Base-by-base conservation (phyloP, 257 asterid genomes). In the Anisodus tanguticus region DNA sequence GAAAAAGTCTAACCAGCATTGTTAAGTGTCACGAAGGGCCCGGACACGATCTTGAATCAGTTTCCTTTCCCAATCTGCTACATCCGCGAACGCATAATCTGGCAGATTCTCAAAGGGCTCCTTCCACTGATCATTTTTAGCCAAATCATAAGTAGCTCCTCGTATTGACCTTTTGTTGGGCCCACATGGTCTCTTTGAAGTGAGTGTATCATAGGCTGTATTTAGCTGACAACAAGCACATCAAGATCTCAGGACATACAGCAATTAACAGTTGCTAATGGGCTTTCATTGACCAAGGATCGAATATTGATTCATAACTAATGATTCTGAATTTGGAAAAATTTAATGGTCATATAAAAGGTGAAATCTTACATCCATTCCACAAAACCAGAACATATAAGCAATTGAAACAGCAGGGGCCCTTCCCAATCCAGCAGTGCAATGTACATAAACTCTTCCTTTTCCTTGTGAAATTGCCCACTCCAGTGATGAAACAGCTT, bases 371-470 rank as follows among this genome's bases (percentile, higher is more conserved):
- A 94, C 97, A 59, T 93, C 88, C 93, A 91, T 93, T 85, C 87
- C 86, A 83, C 89, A 91, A 89, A 95, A 95, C 99, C 99, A 95
- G 88, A 90, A 94, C 93, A 95, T 88, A 90, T 94, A 95, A 83
- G 99, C 98, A 87, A 95, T 95, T 80, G 97, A 97, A 81, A 92
- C 93, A 59, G 98, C 98, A 4, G 99, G 98, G 37, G 98, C 98
- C 90, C 99, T 88, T 68, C 98, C 98, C 89, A 95, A 84, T 85
- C 99, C 99, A 84, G 99, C 99, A 6, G 99, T 92, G 87, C 98
- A 95, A 87, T 95, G 99, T 22, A 95, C 94, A 69, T 95, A 95
- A 1, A 86, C 93, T 89, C 91, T 91, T 86, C 98, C 98, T 16
- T 89, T 92, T n/a, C 94, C 97, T 87, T 95, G 97, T 39, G 91